Evolutionary conservation across 257 asterid genomes (phyloP), one percentile per base, ranked within the genome.

Genomic region (Prunella vulgaris): DNA sequence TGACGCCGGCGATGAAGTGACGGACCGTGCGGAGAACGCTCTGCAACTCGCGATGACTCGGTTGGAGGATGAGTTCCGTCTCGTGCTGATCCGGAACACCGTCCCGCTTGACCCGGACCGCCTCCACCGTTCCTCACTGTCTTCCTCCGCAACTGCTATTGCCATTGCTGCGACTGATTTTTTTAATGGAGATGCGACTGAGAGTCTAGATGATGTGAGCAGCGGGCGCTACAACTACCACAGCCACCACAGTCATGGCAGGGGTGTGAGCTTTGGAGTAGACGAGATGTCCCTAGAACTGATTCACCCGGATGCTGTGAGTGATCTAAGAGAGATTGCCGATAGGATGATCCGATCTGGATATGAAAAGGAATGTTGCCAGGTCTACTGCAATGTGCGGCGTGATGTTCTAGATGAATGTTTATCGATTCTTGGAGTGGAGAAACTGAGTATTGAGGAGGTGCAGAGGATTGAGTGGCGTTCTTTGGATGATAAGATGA

Each of bases 371-470:
- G 99, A 93, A 74, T 90, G 99, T 68, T 90, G 92, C 61, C 96
- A 93, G 86, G 95, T 84, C 27, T 93, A 93, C 57, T 87, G 91
- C 14, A 85, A 81, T 49, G 95, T 90, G 12, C 87, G 96, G 9
- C 86, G 97, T 13, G 96, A 89, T 75, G 96, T 83, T 33, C 85
- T 93, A 1, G 97, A 91, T 52, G 99, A 93, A 72, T 87, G 87
- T 77, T 68, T 93, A 90, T 69, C 72, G 18, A 87, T 82, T 60
- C 89, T 93, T 32, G 97, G 90, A 42, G 88, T 91, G 22, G 97
- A 93, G 79, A 91, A 82, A 69, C 48, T 88, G 82, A 93, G 99
- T 76, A 93, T 93, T 65, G 99, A 93, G 86, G 97, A 93, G 81
- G 99, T 93, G 57, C 99, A 93, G 82, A 89, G 83, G 86, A 84